Conservation (phyloP, 352 stramenopile species). For the Thraustochytrium sp. region DNA sequence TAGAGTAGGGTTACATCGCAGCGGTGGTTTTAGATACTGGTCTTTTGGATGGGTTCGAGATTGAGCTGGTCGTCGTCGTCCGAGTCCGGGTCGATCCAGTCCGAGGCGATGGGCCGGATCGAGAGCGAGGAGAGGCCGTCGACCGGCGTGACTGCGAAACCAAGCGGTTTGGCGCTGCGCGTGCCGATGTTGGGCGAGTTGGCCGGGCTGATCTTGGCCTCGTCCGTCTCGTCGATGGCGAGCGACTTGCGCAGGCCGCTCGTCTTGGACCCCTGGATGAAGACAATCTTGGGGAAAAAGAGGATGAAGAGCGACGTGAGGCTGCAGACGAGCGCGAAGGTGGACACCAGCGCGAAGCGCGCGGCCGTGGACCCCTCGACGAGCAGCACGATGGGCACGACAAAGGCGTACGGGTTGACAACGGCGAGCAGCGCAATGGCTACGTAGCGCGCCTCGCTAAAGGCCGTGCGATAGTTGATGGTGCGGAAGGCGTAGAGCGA, state of each 20-base stretch:
- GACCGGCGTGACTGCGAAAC: background rate
- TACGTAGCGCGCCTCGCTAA: conserved; percentile 14
- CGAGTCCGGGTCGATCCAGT: conserved; percentile 11
- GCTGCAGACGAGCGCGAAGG: background rate
- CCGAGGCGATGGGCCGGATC: conserved; percentile 1
- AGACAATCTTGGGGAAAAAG: background rate
- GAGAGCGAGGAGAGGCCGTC: background rate
- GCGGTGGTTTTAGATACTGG: background rate
- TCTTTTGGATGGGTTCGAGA: background rate
- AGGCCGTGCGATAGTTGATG: background rate
- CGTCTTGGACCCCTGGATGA: background rate
- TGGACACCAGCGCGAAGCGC: background rate
- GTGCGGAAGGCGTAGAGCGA: background rate
- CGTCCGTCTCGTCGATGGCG: background rate
- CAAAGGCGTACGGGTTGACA: background rate
- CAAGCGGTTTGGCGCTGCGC: background rate
- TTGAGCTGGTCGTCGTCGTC: background rate
- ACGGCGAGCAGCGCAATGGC: background rate
- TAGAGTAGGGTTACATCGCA: background rate
- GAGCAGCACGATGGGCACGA: background rate
- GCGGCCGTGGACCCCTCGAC: background rate
- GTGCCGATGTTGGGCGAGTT: background rate
- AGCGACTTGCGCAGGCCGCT: background rate
- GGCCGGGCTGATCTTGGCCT: background rate
- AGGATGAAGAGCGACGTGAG: background rate